These are phyloP conservation scores for Huiozyma sinensis DNA, from an alignment of 805 yeast species.

Conservation along the genomic window DNA sequence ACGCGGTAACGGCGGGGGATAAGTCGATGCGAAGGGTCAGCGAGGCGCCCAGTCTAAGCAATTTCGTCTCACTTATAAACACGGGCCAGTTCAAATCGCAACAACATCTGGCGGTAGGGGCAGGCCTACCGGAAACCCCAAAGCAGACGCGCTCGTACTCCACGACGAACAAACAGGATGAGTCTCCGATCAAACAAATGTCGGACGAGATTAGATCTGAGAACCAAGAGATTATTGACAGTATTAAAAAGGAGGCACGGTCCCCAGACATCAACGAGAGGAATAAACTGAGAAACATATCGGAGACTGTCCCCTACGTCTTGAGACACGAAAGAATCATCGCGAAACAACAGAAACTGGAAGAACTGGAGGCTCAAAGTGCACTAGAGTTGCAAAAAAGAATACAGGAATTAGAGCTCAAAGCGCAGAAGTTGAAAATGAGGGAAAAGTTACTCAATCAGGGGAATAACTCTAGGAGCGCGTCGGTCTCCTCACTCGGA, in stretches of 20 bases:
- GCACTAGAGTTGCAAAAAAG: slow-evolving; percentile 63
- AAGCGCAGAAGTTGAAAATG: slow-evolving; percentile 60
- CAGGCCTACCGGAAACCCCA: too few relatives aligned
- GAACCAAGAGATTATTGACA: slow-evolving; percentile 30
- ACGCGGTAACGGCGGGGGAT: neutral
- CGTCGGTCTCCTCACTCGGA: slow-evolving; percentile 8
- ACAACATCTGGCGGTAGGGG: slow-evolving; percentile 16
- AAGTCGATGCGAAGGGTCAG: slow-evolving; percentile 17
- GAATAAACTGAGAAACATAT: slow-evolving; percentile 60
- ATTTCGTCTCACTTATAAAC: slow-evolving; percentile 27
- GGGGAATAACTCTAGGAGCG: slow-evolving; percentile 10
- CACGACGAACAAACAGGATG: slow-evolving; percentile 8
- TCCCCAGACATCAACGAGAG: slow-evolving; percentile 32
- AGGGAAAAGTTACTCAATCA: slow-evolving; percentile 44
- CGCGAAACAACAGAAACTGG: slow-evolving; percentile 67
- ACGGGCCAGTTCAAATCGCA: slow-evolving; percentile 28
- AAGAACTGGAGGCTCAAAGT: slow-evolving; percentile 67
- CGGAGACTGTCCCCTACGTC: slow-evolving; percentile 80
- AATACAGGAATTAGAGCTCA: slow-evolving; percentile 67
- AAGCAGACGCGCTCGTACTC: too few relatives aligned
- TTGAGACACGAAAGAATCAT: slow-evolving; percentile 64
- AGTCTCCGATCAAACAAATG: slow-evolving; percentile 32
- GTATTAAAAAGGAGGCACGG: slow-evolving; percentile 29
- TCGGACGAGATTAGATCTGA: slow-evolving; percentile 29
- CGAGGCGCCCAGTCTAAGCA: slow-evolving; percentile 28